phyloP scores from a whole-genome alignment of 257 asterid species.

The Nicotiana benthamiana region DNA sequence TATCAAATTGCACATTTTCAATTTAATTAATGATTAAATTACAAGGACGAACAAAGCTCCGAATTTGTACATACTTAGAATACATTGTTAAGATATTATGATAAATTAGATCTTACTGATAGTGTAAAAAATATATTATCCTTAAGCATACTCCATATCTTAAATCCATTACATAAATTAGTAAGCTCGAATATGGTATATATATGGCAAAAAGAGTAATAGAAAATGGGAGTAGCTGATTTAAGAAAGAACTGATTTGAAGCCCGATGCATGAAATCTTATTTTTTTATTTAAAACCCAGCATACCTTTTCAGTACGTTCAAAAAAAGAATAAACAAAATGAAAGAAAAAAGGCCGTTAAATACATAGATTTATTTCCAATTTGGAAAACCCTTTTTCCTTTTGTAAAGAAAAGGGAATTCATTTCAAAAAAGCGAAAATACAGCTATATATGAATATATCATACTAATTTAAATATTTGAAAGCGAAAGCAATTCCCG shows the following conservation, averaged over 20 bases:
- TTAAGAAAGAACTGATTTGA: not conserved
- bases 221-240: not conserved
- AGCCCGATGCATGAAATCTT: not conserved
- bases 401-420: not conserved
- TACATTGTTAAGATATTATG: not conserved
- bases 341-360: not conserved
- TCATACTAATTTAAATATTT: not conserved
- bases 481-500: constrained; percentile 7
- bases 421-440: not conserved
- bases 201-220: too few relatives aligned
- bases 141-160: not conserved
- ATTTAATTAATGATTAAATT: too few relatives aligned
- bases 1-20: too few relatives aligned
- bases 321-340: not conserved
- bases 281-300: not conserved
- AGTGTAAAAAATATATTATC: not conserved
- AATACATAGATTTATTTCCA: not conserved
- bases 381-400: not conserved
- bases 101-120: not conserved
- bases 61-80: not conserved
- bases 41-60: not conserved
- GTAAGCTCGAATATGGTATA: not conserved
- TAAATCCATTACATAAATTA: not conserved
- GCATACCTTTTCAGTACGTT: not conserved
- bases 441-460: constrained; percentile 1